Conservation (phyloP, 2,329 filamentous ascomycete species). For the Paecilomyces sp. region DNA sequence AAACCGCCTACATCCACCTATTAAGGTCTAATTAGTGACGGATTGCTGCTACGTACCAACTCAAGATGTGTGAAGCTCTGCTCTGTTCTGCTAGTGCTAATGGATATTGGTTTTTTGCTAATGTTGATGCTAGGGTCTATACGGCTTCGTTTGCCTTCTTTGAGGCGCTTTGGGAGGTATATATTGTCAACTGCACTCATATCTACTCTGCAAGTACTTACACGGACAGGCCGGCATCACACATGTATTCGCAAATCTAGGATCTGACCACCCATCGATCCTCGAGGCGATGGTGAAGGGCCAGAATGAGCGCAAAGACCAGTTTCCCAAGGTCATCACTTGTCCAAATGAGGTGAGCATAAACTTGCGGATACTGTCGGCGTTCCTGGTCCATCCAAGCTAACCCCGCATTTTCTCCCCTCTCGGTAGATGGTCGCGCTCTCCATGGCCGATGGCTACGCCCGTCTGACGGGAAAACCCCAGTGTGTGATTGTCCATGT, state of each 20-base stretch:
- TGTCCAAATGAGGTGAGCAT: constrained; percentile 66
- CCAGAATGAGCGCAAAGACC: constrained; percentile 56
- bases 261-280: constrained; percentile 62
- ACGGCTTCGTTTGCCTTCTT: constrained; percentile 78
- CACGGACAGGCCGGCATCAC: constrained; percentile 39
- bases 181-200: constrained; percentile 22
- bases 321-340: constrained; percentile 68
- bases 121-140: constrained; percentile 34
- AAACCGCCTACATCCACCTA: neutral
- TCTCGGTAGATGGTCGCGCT: constrained; percentile 66
- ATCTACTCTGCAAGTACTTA: constrained; percentile 2
- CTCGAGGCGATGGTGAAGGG: constrained; percentile 75
- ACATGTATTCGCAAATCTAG: constrained; percentile 48
- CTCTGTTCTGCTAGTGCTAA: neutral
- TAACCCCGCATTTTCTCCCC: constrained; percentile 9
- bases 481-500: constrained; percentile 76
- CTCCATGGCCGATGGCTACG: constrained; percentile 78
- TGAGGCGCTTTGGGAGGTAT: constrained; percentile 68
- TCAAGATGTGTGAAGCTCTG: neutral
- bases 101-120: neutral
- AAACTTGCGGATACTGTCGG: constrained; percentile 5
- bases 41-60: neutral
- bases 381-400: constrained; percentile 1
- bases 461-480: constrained; percentile 62
- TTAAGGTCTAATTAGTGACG: neutral